A percentile compares a stretch with the other conserved stretches of the same genome.
These are phyloP conservation scores for Berberis thunbergii DNA, from an alignment of 164 flowering plant genomes.

Conservation along the genomic window DNA sequence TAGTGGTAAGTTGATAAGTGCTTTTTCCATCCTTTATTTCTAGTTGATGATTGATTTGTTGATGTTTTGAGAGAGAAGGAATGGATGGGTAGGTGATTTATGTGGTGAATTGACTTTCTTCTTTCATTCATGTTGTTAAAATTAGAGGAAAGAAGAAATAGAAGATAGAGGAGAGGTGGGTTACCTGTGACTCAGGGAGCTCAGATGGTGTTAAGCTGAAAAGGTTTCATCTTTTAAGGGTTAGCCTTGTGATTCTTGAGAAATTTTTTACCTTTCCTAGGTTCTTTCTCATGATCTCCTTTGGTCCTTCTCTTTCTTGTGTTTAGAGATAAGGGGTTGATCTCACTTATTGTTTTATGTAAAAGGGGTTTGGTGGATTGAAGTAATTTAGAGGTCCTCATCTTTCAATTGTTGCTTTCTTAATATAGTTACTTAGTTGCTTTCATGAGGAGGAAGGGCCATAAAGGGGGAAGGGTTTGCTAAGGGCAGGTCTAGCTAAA, in stretches of 20 bases:
- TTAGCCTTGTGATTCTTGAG: slow-evolving; percentile 19
- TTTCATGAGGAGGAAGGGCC: no score
- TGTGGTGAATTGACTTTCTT: background rate
- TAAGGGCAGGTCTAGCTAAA: slow-evolving; percentile 1
- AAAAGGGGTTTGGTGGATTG: slow-evolving; percentile 7
- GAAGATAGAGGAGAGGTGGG: slow-evolving; percentile 10
- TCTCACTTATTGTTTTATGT: slow-evolving; percentile 6
- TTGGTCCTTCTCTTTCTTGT: slow-evolving; percentile 16
- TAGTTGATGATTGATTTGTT: no score
- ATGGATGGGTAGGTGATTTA: background rate
- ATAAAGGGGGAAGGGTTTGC: no score
- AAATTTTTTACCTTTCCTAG: slow-evolving; percentile 12
- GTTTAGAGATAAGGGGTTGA: slow-evolving; percentile 14
- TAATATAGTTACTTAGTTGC: no score
- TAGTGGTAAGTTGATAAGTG: background rate
- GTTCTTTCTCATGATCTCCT: slow-evolving; percentile 20
- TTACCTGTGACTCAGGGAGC: slow-evolving; percentile 28
- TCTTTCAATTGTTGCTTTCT: background rate
- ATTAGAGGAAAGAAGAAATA: slow-evolving; percentile 2
- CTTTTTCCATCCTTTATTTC: no score
- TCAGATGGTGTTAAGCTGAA: slow-evolving; percentile 9
- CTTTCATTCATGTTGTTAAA: background rate
- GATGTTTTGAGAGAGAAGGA: background rate
- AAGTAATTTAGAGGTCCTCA: background rate
- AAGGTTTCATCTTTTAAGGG: slow-evolving; percentile 15